Evolutionary conservation across 140 eudicot species (phyloP), one percentile per base, ranked within the genome.

Genomic region (Erigeron philadelphicus): DNA sequence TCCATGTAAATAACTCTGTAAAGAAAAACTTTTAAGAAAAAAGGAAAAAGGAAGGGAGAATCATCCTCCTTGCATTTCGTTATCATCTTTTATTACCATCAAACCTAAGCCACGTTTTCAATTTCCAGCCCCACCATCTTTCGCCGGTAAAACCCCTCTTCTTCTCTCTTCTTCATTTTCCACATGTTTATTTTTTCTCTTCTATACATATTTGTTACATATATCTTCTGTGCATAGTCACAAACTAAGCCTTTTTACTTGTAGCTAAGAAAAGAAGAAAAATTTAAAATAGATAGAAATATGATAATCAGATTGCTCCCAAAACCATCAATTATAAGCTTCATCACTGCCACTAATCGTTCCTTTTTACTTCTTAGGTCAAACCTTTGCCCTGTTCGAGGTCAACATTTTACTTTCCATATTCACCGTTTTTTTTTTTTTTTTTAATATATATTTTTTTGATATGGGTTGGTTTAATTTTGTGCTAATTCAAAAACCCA

Each of bases 231-330:
- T 50, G 21, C 11, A 2, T 18, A 53, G 42, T 19, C 42, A 35
- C 17, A 54, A 16, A 7, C 19, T 11, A 21, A 7, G 15, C 31
- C 41, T 5, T 7, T 1, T n/a, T n/a, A n/a, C n/a, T n/a, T 15
- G 16, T 9, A 6, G 21, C 15, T 52, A 52, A 7, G n/a, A 52
- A 18, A 3, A 52, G 21, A 7, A 11, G 4, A 11, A 8, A n/a
- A 16, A 52, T 0, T n/a, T n/a, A 18, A 13, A 13, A 52, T 11
- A 25, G 49, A 15, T 40, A 5, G 9, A 35, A 53, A 6, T 55
- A 69, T 74, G 83, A 61, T 79, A 10, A 48, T 64, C 66, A 66
- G 80, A 74, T 66, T 66, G 41, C 53, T 74, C 48, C 75, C 75
- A 16, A 60, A 17, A 56, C 69, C 80, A 10, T 79, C 76, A 19